Evolutionary conservation across 768 basidiomycete genomes (phyloP).

Genomic region (Gyrodon lividus): DNA sequence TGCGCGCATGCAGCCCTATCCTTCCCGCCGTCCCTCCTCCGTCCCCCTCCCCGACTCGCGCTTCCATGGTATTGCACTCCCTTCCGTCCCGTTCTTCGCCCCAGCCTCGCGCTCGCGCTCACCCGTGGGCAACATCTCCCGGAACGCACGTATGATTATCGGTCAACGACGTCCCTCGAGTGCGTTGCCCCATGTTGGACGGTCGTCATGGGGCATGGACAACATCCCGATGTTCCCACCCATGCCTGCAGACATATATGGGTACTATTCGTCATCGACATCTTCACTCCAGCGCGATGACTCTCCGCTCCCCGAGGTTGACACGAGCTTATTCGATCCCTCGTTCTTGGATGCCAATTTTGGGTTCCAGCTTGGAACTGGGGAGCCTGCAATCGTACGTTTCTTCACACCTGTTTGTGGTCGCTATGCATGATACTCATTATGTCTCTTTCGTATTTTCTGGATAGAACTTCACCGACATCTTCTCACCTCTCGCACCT

Average conservation of each 20-base stretch:
- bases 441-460: background rate
- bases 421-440: background rate
- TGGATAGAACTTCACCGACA: conserved; percentile 20
- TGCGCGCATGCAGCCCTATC: conserved; percentile 26
- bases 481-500: conserved; percentile 24
- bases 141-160: conserved; percentile 38
- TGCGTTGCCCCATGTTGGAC: conserved; percentile 38
- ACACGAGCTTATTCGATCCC: conserved; percentile 48
- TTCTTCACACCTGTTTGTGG: background rate
- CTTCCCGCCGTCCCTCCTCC: conserved; percentile 57
- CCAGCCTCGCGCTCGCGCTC: conserved; percentile 42
- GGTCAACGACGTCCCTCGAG: conserved; percentile 52
- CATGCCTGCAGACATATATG: background rate
- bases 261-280: conserved; percentile 13
- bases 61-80: conserved; percentile 42
- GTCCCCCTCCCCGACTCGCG: conserved; percentile 54
- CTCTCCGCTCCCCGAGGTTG: conserved; percentile 48
- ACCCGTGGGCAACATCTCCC: conserved; percentile 45
- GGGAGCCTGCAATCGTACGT: conserved; percentile 19
- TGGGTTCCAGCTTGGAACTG: conserved; percentile 19
- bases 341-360: conserved; percentile 36
- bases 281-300: conserved; percentile 41
- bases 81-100: conserved; percentile 42
- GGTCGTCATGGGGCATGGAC: conserved; percentile 26
- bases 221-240: conserved; percentile 26